phyloP scores from a whole-genome alignment of 2,329 filamentous ascomycete genomes.

The Coniochaeta ligniaria region DNA sequence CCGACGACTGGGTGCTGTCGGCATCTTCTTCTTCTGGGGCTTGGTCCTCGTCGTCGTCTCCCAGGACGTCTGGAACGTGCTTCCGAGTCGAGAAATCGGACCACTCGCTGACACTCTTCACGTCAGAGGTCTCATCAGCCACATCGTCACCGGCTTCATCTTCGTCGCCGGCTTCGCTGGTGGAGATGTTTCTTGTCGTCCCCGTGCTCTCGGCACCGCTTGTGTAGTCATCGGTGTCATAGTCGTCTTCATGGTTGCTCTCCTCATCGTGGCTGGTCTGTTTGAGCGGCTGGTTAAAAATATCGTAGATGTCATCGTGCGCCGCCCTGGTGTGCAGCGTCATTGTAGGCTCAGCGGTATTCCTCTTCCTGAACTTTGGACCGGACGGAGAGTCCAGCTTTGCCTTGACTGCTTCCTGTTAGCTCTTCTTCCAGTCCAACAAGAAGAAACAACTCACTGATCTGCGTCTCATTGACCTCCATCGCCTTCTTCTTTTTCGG shows the following conservation, averaged over 20 bases:
- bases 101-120: constrained; percentile 71
- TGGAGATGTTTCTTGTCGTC: constrained; percentile 61
- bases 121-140: constrained; percentile 36
- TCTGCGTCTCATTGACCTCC: constrained; percentile 88
- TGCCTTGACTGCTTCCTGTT: constrained; percentile 65
- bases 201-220: constrained; percentile 79
- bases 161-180: constrained; percentile 31
- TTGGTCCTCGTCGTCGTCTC: constrained; percentile 20
- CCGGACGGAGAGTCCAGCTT: constrained; percentile 85
- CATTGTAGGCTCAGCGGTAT: constrained; percentile 82
- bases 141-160: constrained; percentile 27
- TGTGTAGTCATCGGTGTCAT: constrained; percentile 73
- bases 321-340: constrained; percentile 92
- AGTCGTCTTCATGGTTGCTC: constrained; percentile 57
- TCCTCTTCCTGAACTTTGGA: constrained; percentile 77
- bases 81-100: constrained; percentile 76
- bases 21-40: constrained; percentile 16
- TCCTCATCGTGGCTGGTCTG: constrained; percentile 25
- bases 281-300: constrained; percentile 81
- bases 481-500: constrained; percentile 68
- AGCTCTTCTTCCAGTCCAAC: neutral
- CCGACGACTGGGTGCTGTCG: constrained; percentile 29
- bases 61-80: constrained; percentile 49
- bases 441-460: constrained; percentile 54
- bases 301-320: constrained; percentile 94